Conservation (phyloP, 2,329 filamentous ascomycete genomes). For the Alternaria metachromatica region DNA sequence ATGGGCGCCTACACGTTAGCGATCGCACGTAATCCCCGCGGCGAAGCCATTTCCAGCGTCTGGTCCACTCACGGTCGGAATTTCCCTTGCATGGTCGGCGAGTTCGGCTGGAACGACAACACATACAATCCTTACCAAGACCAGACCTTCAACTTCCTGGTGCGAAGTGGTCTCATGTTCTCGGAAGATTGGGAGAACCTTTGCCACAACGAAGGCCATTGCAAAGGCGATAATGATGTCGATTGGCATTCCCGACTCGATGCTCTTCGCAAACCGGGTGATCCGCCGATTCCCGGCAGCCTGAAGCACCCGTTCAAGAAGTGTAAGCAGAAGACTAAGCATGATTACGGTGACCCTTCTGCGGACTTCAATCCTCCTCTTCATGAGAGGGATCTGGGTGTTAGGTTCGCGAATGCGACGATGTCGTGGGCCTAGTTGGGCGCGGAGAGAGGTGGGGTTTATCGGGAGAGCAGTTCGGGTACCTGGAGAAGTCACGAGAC, state of each 20-base stretch:
- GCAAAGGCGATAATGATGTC: not conserved
- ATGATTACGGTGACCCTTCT: not conserved
- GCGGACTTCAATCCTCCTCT: not conserved
- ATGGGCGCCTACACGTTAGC: slow-evolving; percentile 13
- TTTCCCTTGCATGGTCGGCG: slow-evolving; percentile 28
- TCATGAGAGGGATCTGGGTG: not conserved
- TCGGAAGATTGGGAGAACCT: slow-evolving; percentile 15
- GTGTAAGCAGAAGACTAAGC: not conserved
- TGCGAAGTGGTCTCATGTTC: slow-evolving; percentile 1
- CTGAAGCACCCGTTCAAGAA: not conserved
- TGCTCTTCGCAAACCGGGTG: not conserved
- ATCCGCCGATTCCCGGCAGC: not conserved
- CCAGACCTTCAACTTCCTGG: slow-evolving; percentile 10
- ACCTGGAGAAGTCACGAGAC: not conserved
- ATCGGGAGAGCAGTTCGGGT: not conserved
- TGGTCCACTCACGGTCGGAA: slow-evolving; percentile 5
- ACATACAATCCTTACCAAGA: slow-evolving; percentile 2
- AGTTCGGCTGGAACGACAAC: slow-evolving; percentile 15
- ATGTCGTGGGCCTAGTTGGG: not conserved
- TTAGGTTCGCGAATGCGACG: not conserved
- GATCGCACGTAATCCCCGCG: slow-evolving; percentile 17
- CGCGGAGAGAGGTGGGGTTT: not conserved
- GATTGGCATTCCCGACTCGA: not conserved
- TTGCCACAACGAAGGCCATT: slow-evolving; percentile 9
- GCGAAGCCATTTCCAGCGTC: slow-evolving; percentile 21